Evolutionary conservation across 2,329 filamentous ascomycete genomes (phyloP), one percentile per base, ranked within the genome.

Genomic region (Pyrenophora teres): DNA sequence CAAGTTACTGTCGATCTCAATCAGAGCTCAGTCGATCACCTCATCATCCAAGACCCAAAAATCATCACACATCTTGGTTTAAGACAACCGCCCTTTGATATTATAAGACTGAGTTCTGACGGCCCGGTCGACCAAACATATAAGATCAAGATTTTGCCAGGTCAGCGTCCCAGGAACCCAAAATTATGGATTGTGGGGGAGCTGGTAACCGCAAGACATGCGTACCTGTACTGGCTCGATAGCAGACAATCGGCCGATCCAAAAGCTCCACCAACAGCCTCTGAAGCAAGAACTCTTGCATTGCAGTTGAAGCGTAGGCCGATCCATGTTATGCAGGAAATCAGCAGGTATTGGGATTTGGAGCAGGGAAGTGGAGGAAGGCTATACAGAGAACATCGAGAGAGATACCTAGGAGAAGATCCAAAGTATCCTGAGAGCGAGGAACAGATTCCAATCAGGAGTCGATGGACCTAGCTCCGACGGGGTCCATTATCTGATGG

Each of bases 151-250:
- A 21, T 60, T 2, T 18, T 54, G 2, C 36, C 55, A 2, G 21
- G 37, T 8, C 52, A 60, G 12, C 21, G 12, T 2, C 27, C 23
- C 2, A 15, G 40, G 2, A 23, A 46, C 6, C 21, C 42, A 0
- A 49, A 57, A 1, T 35, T 23, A 4, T 59, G 57, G 49, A 32
- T 56, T 5, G 47, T 58, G n/a, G 57, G 54, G 2, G 54, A 63
- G 40, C 13, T 64, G 18, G 23, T 47, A 10, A 43, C 50, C 3
- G 60, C 54, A 2, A 36, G 60, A 7, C 58, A 63, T 35, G 46
- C 59, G 10, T 65, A 57, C 19, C 18, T 62, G 46, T 41, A 57
- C 36, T 63, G 56, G 60, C 35, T 65, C 3, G 57, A 57, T n/a
- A 42, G 33, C 9, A 42, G 59, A 2, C 21, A 32, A 2, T 47